phyloP scores from a whole-genome alignment of 257 asterid genomes.

The Solanum gandarillasii region DNA sequence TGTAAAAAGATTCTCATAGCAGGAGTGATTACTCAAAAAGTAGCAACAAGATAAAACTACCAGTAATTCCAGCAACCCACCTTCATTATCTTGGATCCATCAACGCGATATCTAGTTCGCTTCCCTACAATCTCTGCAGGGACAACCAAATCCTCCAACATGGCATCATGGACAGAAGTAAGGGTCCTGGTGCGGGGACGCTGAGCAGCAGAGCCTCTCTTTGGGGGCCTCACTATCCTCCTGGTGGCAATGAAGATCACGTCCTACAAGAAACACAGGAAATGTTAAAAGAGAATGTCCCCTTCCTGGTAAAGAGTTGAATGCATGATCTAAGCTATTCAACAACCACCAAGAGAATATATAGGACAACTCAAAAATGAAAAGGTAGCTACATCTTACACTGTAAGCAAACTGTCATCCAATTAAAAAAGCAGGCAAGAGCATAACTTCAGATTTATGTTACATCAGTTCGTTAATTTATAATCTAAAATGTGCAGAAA shows the following conservation, averaged over 20 bases:
- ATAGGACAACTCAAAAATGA: neutral
- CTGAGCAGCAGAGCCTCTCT: constrained; percentile 84
- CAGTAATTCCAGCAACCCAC: constrained; percentile 4
- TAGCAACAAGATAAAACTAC: neutral
- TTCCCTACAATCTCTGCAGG: constrained; percentile 89
- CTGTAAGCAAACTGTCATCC: neutral
- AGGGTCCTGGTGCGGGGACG: constrained; percentile 81
- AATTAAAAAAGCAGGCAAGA: neutral
- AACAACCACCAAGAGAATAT: neutral
- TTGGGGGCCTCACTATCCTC: constrained; percentile 79
- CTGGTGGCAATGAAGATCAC: constrained; percentile 70
- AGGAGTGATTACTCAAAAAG: neutral
- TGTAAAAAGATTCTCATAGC: neutral
- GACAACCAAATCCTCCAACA: constrained; percentile 74
- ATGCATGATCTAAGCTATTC: neutral
- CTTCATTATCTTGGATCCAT: constrained; percentile 88
- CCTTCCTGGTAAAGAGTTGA: neutral
- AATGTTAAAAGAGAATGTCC: neutral
- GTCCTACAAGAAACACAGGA: constrained; percentile 25
- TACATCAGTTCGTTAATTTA: neutral
- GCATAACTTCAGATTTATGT: constrained; percentile 4
- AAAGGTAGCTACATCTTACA: neutral
- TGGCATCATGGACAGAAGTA: constrained; percentile 81
- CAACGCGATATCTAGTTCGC: constrained; percentile 51
- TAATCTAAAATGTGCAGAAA: neutral